Evolutionary conservation across 495 filamentous ascomycete species (phyloP).

Genomic region (Talaromyces proteolyticus): DNA sequence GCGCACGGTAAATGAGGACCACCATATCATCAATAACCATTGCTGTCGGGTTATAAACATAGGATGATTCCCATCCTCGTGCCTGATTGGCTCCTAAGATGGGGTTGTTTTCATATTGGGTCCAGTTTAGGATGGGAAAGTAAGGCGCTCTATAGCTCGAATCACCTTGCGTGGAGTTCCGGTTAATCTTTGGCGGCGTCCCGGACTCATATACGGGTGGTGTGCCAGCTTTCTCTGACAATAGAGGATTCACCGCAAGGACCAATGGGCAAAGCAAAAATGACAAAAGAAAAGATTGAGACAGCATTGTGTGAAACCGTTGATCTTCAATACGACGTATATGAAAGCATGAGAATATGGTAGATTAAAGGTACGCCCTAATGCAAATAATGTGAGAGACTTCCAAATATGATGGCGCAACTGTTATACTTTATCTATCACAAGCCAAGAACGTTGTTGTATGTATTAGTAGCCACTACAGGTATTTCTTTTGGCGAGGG

Average conservation of each 20-base stretch:
- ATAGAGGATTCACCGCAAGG: not conserved
- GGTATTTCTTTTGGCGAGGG: too few relatives aligned
- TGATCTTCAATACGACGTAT: too few relatives aligned
- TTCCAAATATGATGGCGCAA: too few relatives aligned
- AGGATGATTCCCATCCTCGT: constrained; percentile 12
- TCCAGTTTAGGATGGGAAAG: constrained; percentile 8
- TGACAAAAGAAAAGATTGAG: not conserved
- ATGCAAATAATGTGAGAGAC: too few relatives aligned
- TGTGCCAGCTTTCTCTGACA: not conserved
- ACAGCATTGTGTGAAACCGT: not conserved
- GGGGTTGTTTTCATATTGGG: constrained; percentile 4
- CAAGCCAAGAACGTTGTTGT: too few relatives aligned
- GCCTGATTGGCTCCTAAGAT: constrained; percentile 3
- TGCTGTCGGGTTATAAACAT: constrained; percentile 11
- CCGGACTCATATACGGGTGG: not conserved
- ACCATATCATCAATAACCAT: constrained; percentile 13
- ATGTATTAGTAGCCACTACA: too few relatives aligned
- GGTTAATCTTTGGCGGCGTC: not conserved
- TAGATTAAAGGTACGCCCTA: too few relatives aligned
- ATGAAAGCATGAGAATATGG: too few relatives aligned
- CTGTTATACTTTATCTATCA: too few relatives aligned
- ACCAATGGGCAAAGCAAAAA: not conserved
- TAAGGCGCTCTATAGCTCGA: constrained; percentile 13
- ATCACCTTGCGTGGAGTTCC: constrained; percentile 9
- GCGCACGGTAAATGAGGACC: constrained; percentile 10